A percentile compares a stretch with the other conserved stretches of the same genome.
These are phyloP conservation scores for Pleurotus salmoneostramineus DNA, from an alignment of 768 basidiomycete genomes.

Conservation along the genomic window DNA sequence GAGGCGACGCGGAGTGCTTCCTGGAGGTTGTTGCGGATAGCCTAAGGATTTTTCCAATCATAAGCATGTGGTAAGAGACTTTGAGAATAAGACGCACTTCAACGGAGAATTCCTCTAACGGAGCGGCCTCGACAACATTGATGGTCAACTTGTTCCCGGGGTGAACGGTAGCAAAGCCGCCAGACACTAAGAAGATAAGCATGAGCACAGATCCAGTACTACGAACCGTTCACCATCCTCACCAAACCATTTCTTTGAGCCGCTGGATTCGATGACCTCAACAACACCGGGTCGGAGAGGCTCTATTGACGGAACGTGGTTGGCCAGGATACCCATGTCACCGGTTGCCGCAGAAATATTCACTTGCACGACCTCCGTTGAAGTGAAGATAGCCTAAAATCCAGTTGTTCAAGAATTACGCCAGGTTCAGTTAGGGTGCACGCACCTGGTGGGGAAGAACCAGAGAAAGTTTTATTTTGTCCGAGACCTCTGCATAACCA, in stretches of 20 bases:
- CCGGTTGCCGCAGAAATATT: constrained; percentile 92
- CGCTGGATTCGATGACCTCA: constrained; percentile 85
- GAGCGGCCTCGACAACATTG: constrained; percentile 95
- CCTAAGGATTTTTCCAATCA: constrained; percentile 39
- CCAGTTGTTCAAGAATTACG: constrained; percentile 10
- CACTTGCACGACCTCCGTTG: constrained; percentile 91
- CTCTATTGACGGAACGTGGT: constrained; percentile 98
- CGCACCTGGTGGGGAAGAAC: constrained; percentile 93
- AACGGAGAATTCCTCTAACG: constrained; percentile 83
- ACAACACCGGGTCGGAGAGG: constrained; percentile 91
- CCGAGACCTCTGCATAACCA: constrained; percentile 88
- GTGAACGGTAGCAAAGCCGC: constrained; percentile 97
- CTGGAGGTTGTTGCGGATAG: constrained; percentile 83
- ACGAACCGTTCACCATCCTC: constrained; percentile 24
- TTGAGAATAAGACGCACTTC: constrained; percentile 54
- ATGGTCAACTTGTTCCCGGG: constrained; percentile 96
- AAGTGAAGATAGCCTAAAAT: constrained; percentile 81
- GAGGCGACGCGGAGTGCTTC: constrained; percentile 80
- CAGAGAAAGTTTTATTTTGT: constrained; percentile 90
- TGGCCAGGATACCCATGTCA: constrained; percentile 99
- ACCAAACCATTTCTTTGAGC: constrained; percentile 98
- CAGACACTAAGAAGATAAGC: constrained; percentile 59
- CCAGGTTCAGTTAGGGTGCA: constrained; percentile 13
- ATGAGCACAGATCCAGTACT: constrained; percentile 1
- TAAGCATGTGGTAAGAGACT: background rate